Evolutionary conservation across 257 asterid genomes (phyloP), one percentile per base, ranked within the genome.

Genomic region (Solanum commersonii): DNA sequence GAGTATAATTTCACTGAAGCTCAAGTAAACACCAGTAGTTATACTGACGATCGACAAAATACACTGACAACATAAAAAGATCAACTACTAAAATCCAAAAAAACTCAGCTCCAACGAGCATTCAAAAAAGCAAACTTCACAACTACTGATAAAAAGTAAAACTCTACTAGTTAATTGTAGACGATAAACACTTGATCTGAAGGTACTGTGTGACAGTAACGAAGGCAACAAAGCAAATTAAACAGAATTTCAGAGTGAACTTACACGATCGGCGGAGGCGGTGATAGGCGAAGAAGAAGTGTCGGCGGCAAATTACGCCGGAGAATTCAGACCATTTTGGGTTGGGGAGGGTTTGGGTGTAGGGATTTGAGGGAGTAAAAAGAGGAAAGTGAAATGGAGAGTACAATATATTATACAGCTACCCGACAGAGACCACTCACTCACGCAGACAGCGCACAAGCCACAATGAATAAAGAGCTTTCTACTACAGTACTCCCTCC

Each of bases 381-480:
- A 81, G 89, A 90, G 88, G 78, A 90, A 79, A 89, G 91, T 67
- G 44, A 60, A 79, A 35, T 10, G 72, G 10, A 74, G 77, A 27
- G 85, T 27, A 81, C 10, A 44, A 81, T 27, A 0, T 79, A 79
- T 44, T 42, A 78, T 27, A 27, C 68, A 87, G 86, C 31, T 87
- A 46, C 52, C 88, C 90, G 89, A 89, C 91, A 88, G 86, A 86
- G 81, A 83, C 90, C 92, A 44, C 87, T 84, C 90, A 59, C 89
- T 84, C 89, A 87, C 88, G 84, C 89, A 81, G 85, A 49, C 86
- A 82, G 44, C 86, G 31, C 86, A 52, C 71, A 49, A 16, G 18
- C 67, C 85, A 46, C 68, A 81, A 46, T 81, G 67, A 81, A 81
- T 81, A 81, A 81, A 81, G 68, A 33, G 67, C 27, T 79, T 46